Evolutionary conservation across 495 filamentous ascomycete genomes (phyloP).

Genomic region (Tuber indicum): DNA sequence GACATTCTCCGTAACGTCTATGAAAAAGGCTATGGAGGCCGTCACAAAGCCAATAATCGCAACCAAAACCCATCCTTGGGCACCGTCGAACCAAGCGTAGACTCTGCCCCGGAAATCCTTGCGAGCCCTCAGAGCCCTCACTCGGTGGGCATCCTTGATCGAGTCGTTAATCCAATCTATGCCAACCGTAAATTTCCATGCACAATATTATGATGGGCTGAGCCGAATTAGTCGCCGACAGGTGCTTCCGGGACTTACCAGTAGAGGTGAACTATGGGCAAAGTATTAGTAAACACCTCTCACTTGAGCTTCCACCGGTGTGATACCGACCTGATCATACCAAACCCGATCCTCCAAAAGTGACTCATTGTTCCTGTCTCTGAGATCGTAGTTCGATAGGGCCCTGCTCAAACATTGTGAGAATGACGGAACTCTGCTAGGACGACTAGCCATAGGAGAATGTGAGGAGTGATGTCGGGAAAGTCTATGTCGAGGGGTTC

Average conservation of each 20-base stretch:
- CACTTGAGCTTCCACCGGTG: neutral
- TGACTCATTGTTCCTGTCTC: constrained; percentile 30
- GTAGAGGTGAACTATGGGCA: constrained; percentile 70
- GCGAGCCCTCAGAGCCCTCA: constrained; percentile 70
- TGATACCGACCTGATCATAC: constrained; percentile 68
- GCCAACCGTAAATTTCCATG: constrained; percentile 16
- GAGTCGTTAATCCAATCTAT: constrained; percentile 94
- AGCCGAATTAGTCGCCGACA: neutral
- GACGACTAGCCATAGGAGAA: constrained; percentile 17
- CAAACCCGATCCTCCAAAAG: constrained; percentile 80
- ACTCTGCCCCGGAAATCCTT: constrained; percentile 80
- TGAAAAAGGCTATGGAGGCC: constrained; percentile 77
- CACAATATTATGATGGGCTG: neutral
- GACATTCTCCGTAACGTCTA: constrained; percentile 75
- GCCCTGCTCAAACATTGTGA: constrained; percentile 37
- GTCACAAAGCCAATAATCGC: constrained; percentile 85
- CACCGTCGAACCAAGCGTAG: constrained; percentile 70
- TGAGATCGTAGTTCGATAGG: constrained; percentile 36
- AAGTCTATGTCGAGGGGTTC: constrained; percentile 37
- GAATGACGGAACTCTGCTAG: constrained; percentile 37
- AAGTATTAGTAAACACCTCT: neutral
- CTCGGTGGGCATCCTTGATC: constrained; percentile 85
- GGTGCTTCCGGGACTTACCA: constrained; percentile 19
- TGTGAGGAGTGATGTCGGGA: constrained; percentile 32
- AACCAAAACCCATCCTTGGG: constrained; percentile 91